Conservation (phyloP, 352 stramenopile genomes). For the Phytophthora pinifolia region DNA sequence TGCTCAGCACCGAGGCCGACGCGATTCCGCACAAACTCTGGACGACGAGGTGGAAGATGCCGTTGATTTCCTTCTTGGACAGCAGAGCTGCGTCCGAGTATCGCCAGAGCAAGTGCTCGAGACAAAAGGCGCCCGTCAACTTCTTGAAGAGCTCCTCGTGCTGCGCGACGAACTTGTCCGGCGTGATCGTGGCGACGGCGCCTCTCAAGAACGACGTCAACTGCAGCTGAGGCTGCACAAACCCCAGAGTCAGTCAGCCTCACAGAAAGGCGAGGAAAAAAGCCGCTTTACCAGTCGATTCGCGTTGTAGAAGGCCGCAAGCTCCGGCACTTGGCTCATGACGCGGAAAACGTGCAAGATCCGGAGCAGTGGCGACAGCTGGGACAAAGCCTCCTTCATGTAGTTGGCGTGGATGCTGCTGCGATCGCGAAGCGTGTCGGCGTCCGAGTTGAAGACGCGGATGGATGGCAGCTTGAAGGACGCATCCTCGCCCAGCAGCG, state of each 20-base stretch:
- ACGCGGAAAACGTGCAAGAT: slow-evolving; percentile 74
- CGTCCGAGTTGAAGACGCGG: slow-evolving; percentile 72
- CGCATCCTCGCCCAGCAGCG: slow-evolving; percentile 29
- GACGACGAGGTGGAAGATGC: slow-evolving; percentile 76
- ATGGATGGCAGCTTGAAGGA: slow-evolving; percentile 55
- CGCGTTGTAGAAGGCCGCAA: slow-evolving; percentile 76
- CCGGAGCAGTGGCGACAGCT: slow-evolving; percentile 70
- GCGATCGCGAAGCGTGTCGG: slow-evolving; percentile 54
- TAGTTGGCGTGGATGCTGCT: slow-evolving; percentile 69
- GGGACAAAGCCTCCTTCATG: slow-evolving; percentile 60
- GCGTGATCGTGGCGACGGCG: slow-evolving; percentile 68
- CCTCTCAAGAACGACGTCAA: slow-evolving; percentile 70
- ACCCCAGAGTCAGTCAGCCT: slow-evolving; percentile 5
- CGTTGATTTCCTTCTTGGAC: slow-evolving; percentile 82
- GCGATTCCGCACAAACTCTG: slow-evolving; percentile 74
- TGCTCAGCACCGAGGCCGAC: slow-evolving; percentile 60
- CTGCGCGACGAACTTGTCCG: slow-evolving; percentile 71
- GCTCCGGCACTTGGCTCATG: slow-evolving; percentile 72
- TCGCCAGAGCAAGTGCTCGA: slow-evolving; percentile 72
- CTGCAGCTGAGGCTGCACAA: slow-evolving; percentile 66
- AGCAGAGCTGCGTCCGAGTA: slow-evolving; percentile 72
- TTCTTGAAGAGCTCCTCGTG: slow-evolving; percentile 85
- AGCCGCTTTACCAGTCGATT: slow-evolving; percentile 77
- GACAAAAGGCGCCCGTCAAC: slow-evolving; percentile 67
- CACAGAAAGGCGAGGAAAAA: too few relatives aligned